Evolutionary conservation across 768 basidiomycete species (phyloP), one percentile per base, ranked within the genome.

Genomic region (Rhodosporidiobolus sp.): DNA sequence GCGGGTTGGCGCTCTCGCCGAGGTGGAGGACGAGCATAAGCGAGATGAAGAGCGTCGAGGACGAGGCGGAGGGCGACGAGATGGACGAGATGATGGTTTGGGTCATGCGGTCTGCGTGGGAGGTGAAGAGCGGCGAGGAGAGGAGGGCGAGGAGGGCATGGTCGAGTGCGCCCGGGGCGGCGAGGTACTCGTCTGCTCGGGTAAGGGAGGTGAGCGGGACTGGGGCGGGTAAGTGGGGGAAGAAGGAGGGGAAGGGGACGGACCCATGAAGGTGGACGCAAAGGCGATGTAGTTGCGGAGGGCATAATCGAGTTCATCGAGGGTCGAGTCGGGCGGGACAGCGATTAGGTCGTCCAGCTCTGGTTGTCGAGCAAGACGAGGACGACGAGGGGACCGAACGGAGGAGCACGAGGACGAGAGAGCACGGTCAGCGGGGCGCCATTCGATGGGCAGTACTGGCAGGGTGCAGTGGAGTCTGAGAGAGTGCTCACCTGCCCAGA

Each of bases 61-160:
- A 88, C 78, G 79, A 92, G 90, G 78, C 84, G 83, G 79, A 86
- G 85, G 20, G 86, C 86, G 76, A 91, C 88, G 59, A 88, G 63
- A 75, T 63, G 22, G 53, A 43, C 45, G 52, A 85, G 49, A 89
- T 83, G 59, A 93, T 83, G 53, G 90, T 85, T 75, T 92, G 90
- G 66, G 88, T 87, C 91, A 94, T 94, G 46, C 95, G 84, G 79
- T 94, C 93, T 6, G 91, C 93, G 80, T 97, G 93, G 78, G 90
- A 94, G 4, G 86, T 81, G 77, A 97, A 96, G 52, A 98, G 85
- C 78, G 94, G 93, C 0, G 91, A 93, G 65, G 88, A 86, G 53
- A 94, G 83, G 20, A 98, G 82, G 43, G 90, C 81, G 52, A 85
- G 83, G 76, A 90, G 89, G 19, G 92, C 92, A 79, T 93, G 89